Base-by-base conservation (phyloP, 1,139 yeast species). In the Pneumocystis jirovecii region DNA sequence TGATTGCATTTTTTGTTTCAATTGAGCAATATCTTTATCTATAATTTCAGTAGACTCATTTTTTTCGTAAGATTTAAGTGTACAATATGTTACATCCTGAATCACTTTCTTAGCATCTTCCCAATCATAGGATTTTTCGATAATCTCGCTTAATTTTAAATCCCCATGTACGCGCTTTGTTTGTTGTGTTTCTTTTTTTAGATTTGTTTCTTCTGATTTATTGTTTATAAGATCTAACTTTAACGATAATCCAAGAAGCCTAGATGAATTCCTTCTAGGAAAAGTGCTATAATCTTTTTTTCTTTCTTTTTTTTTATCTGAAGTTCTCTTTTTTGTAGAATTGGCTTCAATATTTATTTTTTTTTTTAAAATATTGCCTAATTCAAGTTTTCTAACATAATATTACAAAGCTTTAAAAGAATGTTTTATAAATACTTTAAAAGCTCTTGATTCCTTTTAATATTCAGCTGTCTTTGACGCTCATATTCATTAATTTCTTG, bases 401-500 rank as follows among this genome's bases (percentile, higher is more conserved):
- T 40, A 40, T 37, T n/a, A 63, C 31, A 21, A 65, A 44, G 3
- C 44, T 44, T 44, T 68, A 61, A 4, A 64, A 50, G 19, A 65
- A 72, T 57, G 76, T 29, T 83, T 71, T 67, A 81, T 82, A 64
- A 83, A 72, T 66, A 80, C 78, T 70, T 77, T 64, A 83, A 73
- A 31, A 83, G 74, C 66, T 80, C 83, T 72, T 80, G 80, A 70
- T 83, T 83, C 66, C 86, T 75, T 63, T 80, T 83, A 60, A 83
- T 83, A 70, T 83, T 83, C 63, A 79, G 88, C 71, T 82, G 84
- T 67, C 95, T 78, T 71, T 85, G 85, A 70, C 78, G 81, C 74
- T 87, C 95, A 72, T 87, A 85, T 57, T 85, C 61, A 73, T 80
- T 66, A 5, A 50, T 77, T 17, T 44, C 40, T 60, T 61, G 39